Evolutionary conservation across 2,329 filamentous ascomycete genomes (phyloP), one percentile per base, ranked within the genome.

Genomic region (Helotiales sp.): DNA sequence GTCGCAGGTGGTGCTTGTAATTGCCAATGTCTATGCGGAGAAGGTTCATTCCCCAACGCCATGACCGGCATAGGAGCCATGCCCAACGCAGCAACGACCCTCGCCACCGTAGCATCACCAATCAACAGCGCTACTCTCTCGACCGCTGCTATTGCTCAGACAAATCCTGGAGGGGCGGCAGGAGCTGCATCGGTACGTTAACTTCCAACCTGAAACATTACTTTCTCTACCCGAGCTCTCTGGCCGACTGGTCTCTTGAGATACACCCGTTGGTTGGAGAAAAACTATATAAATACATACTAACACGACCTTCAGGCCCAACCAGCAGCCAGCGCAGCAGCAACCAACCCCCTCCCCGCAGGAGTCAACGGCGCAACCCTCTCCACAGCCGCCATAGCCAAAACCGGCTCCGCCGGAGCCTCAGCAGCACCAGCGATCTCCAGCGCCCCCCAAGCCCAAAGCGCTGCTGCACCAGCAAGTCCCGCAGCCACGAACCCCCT

Each of bases 1-100:
- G 33, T 47, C 8, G 17, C 59, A 19, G 59, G 58, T 24, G 65
- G 65, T 7, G 54, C 54, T 42, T 68, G 62, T 49, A 54, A 62
- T 55, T 66, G 65, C 36, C 44, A 54, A 36, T 67, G 65, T 57
- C 53, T 64, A 33, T 67, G 65, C 36, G 57, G 48, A 13, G 19
- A 51, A 24, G 59, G 57, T n/a, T 65, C 65, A n/a, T 67, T 67
- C 58, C 29, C 44, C 15, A 60, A 57, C 19, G 24, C 25, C 15
- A 29, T 36, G 17, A 46, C 22, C 19, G 46, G 46, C 12, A 53
- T 57, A 34, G 33, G 49, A 12, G 33, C 33, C 19, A 25, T 34
- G 19, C 50, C 56, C 7, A 13, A 8, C 15, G 50, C 34, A 10
- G 24, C 46, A 52, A 61, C 58, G 9, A 54, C 59, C 15, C 34